Evolutionary conservation across 768 basidiomycete species (phyloP), one percentile per base, ranked within the genome.

Genomic region (Clavulina sp.): DNA sequence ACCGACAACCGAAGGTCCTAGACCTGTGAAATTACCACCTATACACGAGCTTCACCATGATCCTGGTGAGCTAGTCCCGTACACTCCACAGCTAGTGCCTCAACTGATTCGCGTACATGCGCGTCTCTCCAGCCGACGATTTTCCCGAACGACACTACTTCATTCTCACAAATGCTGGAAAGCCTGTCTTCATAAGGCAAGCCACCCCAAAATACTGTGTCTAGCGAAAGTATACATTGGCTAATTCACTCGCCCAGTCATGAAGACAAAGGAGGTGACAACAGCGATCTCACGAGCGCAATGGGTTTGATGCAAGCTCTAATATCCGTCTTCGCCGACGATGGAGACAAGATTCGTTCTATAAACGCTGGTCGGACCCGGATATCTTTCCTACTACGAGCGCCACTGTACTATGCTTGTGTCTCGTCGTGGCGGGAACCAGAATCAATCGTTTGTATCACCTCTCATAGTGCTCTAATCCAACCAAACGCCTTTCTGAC

Each of bases 231-330:
- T 24, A 29, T 26, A 5, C 29, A 36, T n/a, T 18, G 31, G 24
- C 19, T n/a, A 21, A 26, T 13, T n/a, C n/a, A n/a, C 24, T 31
- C 26, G 13, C 28, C 43, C 58, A 2, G 58, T 58, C 43, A 51
- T 50, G 2, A 57, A 62, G 30, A 21, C 6, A 51, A 9, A 50
- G 32, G 23, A 31, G 28, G 13, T 48, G 38, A 16, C 16, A 64
- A 65, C 18, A 81, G 84, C 52, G 73, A 75, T 54, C 71, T 81
- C 50, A 79, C 87, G 7, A 81, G 83, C 4, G 77, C 78, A 18
- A 82, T 93, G 60, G 95, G 88, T 30, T 77, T 97, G 43, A 88
- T 92, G 66, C 93, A 96, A 63, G 92, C 95, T 2, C 72, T 99
- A 1, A 80, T 99, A 38, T 96, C 92, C 16, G 87, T 99, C 49